phyloP scores from a whole-genome alignment of 768 basidiomycete species.

The Pisolithus orientalis region DNA sequence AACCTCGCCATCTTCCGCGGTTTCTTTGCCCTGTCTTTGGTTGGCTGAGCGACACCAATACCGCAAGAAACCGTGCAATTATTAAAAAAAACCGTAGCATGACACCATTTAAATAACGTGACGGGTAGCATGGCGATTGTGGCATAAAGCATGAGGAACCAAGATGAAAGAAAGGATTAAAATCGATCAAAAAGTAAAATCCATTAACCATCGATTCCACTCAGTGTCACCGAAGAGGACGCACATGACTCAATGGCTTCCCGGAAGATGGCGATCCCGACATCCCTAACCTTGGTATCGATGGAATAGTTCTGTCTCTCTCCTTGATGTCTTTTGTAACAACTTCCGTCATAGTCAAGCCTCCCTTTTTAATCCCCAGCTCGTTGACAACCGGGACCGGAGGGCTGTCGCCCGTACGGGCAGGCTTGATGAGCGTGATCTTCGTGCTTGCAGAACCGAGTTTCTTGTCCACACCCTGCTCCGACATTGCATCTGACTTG shows the following conservation, averaged over 20 bases:
- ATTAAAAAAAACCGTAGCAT: constrained; percentile 17
- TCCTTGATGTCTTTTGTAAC: constrained; percentile 3
- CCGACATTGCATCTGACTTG: constrained; percentile 15
- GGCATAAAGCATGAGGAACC: neutral
- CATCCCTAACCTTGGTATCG: constrained; percentile 17
- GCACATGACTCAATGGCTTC: constrained; percentile 80
- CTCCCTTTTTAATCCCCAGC: constrained; percentile 39
- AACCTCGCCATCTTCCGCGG: constrained; percentile 41
- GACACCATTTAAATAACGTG: constrained; percentile 27
- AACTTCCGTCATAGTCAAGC: constrained; percentile 27
- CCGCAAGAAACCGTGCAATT: constrained; percentile 23
- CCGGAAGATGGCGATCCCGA: constrained; percentile 38
- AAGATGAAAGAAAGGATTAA: constrained; percentile 1
- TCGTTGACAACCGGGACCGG: constrained; percentile 30
- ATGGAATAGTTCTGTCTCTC: constrained; percentile 7
- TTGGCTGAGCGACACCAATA: constrained; percentile 44
- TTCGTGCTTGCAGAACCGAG: constrained; percentile 74
- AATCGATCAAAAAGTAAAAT: constrained; percentile 9
- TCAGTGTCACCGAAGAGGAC: constrained; percentile 65
- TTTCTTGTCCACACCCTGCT: constrained; percentile 28
- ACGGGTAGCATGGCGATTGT: constrained; percentile 13
- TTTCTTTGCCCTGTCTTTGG: constrained; percentile 66
- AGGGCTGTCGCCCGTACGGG: constrained; percentile 42
- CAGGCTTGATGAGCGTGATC: constrained; percentile 55
- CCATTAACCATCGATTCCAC: constrained; percentile 41